Evolutionary conservation across 2,329 filamentous ascomycete genomes (phyloP).

Genomic region (Cryphonectria nitschkei): DNA sequence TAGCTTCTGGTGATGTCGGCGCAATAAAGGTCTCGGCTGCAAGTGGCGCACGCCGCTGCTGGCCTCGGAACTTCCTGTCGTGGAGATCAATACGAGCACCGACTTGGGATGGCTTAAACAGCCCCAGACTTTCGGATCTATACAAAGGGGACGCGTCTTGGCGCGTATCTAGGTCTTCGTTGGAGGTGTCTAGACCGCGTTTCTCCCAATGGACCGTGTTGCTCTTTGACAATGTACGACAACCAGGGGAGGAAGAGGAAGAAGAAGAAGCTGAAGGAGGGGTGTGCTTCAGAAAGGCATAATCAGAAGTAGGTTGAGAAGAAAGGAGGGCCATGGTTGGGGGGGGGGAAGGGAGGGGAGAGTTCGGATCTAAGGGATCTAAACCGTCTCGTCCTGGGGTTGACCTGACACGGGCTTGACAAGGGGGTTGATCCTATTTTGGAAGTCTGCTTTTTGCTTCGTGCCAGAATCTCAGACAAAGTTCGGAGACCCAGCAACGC

Average conservation of each 20-base stretch:
- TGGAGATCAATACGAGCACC: slow-evolving; percentile 7
- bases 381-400: slow-evolving; percentile 13
- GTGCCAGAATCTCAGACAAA: background rate
- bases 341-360: no score
- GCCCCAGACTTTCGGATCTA: slow-evolving; percentile 7
- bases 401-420: slow-evolving; percentile 2
- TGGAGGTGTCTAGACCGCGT: slow-evolving; percentile 1
- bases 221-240: slow-evolving; percentile 6
- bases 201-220: slow-evolving; percentile 28
- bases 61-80: slow-evolving; percentile 26
- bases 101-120: slow-evolving; percentile 3
- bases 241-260: background rate
- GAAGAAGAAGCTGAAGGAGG: slow-evolving; percentile 14
- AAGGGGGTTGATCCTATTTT: slow-evolving; percentile 9
- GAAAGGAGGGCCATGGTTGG: slow-evolving; percentile 18
- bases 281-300: slow-evolving; percentile 18
- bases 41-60: slow-evolving; percentile 23
- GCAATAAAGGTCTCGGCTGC: slow-evolving; percentile 27
- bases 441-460: slow-evolving; percentile 6
- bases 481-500: background rate
- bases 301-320: slow-evolving; percentile 13
- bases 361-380: slow-evolving; percentile 8
- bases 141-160: background rate
- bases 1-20: slow-evolving; percentile 6
- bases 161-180: slow-evolving; percentile 15